phyloP scores from a whole-genome alignment of 2,329 filamentous ascomycete genomes.

The Seiridium unicorne region DNA sequence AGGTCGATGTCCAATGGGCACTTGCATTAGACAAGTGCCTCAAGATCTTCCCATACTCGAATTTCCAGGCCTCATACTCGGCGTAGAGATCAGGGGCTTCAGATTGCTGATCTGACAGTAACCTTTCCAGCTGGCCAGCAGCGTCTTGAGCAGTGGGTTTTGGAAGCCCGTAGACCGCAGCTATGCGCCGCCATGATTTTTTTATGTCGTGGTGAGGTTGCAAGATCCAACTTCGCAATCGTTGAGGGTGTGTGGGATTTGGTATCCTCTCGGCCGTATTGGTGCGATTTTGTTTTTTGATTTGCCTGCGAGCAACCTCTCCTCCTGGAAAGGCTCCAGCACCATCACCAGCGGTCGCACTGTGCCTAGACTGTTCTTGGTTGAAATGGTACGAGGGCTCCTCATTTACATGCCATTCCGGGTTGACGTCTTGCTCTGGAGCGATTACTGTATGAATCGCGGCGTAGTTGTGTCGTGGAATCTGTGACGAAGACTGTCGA shows the following conservation, averaged over 20 bases:
- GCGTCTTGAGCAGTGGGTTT: conserved; percentile 20
- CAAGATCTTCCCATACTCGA: conserved; percentile 12
- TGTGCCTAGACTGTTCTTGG: background rate
- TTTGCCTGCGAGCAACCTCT: too few species aligned
- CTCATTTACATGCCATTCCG: background rate
- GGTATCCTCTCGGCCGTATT: too few species aligned
- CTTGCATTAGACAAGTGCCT: background rate
- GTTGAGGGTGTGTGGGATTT: too few species aligned
- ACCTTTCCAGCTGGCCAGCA: conserved; percentile 21
- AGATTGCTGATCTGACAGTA: conserved; percentile 15
- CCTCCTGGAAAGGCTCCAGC: too few species aligned
- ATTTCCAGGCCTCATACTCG: conserved; percentile 25
- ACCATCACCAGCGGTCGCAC: background rate
- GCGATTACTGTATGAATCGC: conserved; percentile 14
- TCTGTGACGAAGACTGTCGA: conserved; percentile 11
- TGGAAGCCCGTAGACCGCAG: conserved; percentile 17
- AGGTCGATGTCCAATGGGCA: background rate
- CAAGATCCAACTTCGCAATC: background rate
- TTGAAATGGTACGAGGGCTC: background rate
- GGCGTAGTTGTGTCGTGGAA: background rate
- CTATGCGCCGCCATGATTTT: conserved; percentile 14
- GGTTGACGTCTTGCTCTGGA: background rate
- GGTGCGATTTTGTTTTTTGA: too few species aligned
- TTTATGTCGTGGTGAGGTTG: background rate
- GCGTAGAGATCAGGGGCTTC: conserved; percentile 17